Evolutionary conservation across 192 early-diverging fungal species (phyloP), one percentile per base, ranked within the genome.

Genomic region (Coemansia javaensis): DNA sequence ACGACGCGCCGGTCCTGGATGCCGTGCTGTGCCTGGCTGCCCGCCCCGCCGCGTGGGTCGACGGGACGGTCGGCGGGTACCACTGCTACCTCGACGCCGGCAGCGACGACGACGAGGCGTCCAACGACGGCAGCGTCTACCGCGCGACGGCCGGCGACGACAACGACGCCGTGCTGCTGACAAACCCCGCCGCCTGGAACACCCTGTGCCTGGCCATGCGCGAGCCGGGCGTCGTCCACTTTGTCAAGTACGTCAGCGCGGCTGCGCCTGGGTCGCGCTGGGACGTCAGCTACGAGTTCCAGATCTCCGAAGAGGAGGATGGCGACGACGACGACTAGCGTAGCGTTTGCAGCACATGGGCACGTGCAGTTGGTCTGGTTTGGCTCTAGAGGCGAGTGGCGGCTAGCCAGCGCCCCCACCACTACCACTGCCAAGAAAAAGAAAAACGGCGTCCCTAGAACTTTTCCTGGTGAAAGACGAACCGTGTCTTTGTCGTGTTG

Each of bases 191-290:
- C 2, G 71, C 75, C 2, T 72, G 75, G 54, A 91, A 90, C 60
- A 77, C 79, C 16, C 56, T 91, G 33, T 77, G 47, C 12, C 47
- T 90, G 10, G 87, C 85, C 1, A 47, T 91, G 65, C 55, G 86
- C 32, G 87, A 89, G 40, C 81, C 81, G n/a, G 79, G 79, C n/a
- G 75, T 90, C 14, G 83, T 90, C 69, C 60, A 76, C 33, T 91
- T 91, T 62, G 73, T 89, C 35, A 90, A 90, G 68, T 91, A 91
- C 56, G 86, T 91, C n/a, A 79, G 81, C 47, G 84, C 84, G 20
- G 39, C 63, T 37, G 82, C 86, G 13, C 85, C 84, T 5, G 81
- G 79, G 32, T 79, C 76, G 20, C 72, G 89, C 47, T 91, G 89
- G 89, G 89, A 91, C 48, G 74, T 88, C n/a, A 78, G 80, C 11